phyloP scores from a whole-genome alignment of 768 basidiomycete species.

The Roridomyces roridus region DNA sequence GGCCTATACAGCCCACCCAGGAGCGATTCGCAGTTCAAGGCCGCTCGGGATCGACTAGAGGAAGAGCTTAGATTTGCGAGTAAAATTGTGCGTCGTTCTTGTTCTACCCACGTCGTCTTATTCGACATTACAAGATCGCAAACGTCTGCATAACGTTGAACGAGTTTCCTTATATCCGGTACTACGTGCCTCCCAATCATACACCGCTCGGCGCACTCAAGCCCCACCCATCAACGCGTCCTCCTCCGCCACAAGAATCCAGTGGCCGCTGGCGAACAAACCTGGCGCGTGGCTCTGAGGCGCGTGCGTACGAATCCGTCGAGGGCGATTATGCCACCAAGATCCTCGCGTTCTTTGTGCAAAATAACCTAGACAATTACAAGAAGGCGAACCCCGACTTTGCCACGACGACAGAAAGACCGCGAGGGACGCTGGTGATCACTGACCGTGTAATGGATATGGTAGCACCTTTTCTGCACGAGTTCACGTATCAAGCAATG shows the following conservation, averaged over 20 bases:
- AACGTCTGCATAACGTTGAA: conserved; percentile 90
- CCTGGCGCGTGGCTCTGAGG: conserved; percentile 74
- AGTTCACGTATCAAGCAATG: conserved; percentile 99
- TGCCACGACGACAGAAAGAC: conserved; percentile 69
- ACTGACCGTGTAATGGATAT: conserved; percentile 98
- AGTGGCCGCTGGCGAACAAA: conserved; percentile 82
- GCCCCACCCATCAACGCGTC: conserved; percentile 65
- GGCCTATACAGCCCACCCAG: conserved; percentile 88
- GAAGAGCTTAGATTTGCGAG: conserved; percentile 84
- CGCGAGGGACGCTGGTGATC: conserved; percentile 83
- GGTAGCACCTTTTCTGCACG: conserved; percentile 89
- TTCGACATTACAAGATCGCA: conserved; percentile 60
- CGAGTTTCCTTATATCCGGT: conserved; percentile 93
- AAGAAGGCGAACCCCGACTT: conserved; percentile 88
- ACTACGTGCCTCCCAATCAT: conserved; percentile 86
- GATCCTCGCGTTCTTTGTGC: conserved; percentile 85
- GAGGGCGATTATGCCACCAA: conserved; percentile 82
- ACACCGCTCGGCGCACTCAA: conserved; percentile 85
- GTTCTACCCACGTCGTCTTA: not conserved
- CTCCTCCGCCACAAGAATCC: conserved; percentile 68
- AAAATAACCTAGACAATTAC: conserved; percentile 84
- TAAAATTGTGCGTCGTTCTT: conserved; percentile 59
- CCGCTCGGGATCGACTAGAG: conserved; percentile 77
- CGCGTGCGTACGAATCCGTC: conserved; percentile 70
- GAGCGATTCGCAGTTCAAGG: conserved; percentile 66